These are phyloP conservation scores for Leavenworthia alabamica DNA, from an alignment of 345 rosid genomes.

Conservation along the genomic window DNA sequence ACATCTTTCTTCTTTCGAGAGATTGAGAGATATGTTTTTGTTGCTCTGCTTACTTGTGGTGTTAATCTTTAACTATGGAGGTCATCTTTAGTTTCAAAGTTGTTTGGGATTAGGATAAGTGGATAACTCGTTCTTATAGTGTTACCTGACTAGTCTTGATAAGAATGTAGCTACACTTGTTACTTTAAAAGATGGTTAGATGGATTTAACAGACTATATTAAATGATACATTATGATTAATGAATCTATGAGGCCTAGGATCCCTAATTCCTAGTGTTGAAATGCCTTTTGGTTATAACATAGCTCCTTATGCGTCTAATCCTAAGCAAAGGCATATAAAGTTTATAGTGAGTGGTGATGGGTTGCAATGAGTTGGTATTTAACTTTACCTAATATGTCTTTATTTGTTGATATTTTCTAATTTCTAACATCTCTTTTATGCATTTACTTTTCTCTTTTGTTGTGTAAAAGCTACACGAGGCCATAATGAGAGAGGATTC, in stretches of 20 bases:
- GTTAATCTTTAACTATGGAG: not conserved
- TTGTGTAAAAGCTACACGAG: slow-evolving; percentile 64
- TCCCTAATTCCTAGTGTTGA: not conserved
- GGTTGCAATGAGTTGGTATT: slow-evolving; percentile 4
- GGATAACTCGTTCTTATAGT: not conserved
- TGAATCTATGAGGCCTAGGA: not conserved
- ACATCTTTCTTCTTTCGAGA: not conserved
- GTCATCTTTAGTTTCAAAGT: not conserved
- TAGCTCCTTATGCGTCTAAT: not conserved
- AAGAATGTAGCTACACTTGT: not conserved
- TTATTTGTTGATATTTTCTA: not conserved
- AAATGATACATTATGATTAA: not conserved
- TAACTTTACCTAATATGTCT: not conserved
- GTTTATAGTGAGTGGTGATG: not conserved
- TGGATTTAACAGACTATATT: not conserved
- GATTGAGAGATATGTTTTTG: not conserved
- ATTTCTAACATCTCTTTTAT: not conserved
- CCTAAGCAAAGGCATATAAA: not conserved
- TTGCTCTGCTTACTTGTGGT: not conserved
- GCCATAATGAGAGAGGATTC: slow-evolving; percentile 95
- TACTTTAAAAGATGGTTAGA: slow-evolving; percentile 5
- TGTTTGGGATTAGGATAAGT: not conserved
- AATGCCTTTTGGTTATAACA: not conserved
- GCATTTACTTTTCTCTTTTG: not conserved
- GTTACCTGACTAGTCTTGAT: not conserved